Base-by-base conservation (phyloP, 257 asterid species). In the Solanum infundibuliforme region DNA sequence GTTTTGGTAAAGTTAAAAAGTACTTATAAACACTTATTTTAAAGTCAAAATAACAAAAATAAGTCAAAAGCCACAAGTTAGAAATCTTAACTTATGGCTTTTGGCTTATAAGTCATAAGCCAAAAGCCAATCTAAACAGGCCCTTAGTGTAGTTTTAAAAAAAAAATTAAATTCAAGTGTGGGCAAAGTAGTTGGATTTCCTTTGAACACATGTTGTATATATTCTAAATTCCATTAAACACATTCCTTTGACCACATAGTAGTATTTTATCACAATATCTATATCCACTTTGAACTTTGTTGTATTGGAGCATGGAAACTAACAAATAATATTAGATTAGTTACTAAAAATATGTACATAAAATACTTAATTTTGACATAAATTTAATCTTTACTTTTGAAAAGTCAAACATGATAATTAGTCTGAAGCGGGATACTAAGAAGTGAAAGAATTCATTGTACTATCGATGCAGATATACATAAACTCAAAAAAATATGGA, bases 311-410 rank as follows among this genome's bases (percentile, higher is more conserved):
- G 29, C 29, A 60, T 62, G 13, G 3, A 12, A 9, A 1, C 69
- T 23, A 23, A n/a, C 31, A 23, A n/a, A 62, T 62, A 1, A 65
- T 4, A 65, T 65, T 25, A 65, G 8, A 65, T 10, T 1, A 65
- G 2, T 65, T n/a, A n/a, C 6, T 9, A 10, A 65, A 62, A 65
- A n/a, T 1, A 11, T 62, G 1, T 65, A 10, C 72, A 65, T 11
- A 65, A 65, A 65, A 65, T 65, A 65, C 13, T 60, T 60, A 60
- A 60, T 21, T 60, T 60, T 65, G 16, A n/a, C 2, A 5, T 65
- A 65, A 5, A n/a, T n/a, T n/a, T 7, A 0, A 25, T 9, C 0
- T 5, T 10, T 4, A 2, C 3, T 65, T 5, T 2, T 4, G 8
- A 65, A n/a, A n/a, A 65, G 7, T 11, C 13, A 65, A 65, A 25